Conservation (phyloP, 192 early-diverging fungal species). For the Neocallimastix lanati region DNA sequence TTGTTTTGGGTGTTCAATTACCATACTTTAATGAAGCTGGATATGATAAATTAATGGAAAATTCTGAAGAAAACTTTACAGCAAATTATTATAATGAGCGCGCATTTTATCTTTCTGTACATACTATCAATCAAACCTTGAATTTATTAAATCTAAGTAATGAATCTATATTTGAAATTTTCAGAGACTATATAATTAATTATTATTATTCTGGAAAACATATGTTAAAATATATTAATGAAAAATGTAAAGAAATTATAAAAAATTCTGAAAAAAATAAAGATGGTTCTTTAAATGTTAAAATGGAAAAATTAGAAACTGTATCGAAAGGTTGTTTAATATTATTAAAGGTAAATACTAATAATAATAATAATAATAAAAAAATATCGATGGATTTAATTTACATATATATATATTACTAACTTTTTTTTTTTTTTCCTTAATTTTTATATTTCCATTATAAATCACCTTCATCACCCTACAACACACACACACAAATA, state of each 20-base stretch:
- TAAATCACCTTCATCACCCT: no score
- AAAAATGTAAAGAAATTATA: neutral
- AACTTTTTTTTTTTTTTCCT: no score
- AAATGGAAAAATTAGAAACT: neutral
- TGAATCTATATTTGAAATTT: slow-evolving; percentile 12
- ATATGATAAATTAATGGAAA: slow-evolving; percentile 31
- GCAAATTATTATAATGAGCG: slow-evolving; percentile 36
- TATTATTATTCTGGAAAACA: slow-evolving; percentile 3
- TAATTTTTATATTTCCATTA: no score
- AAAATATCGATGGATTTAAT: no score
- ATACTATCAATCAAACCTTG: slow-evolving; percentile 9
- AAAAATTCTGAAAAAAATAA: slow-evolving; percentile 1
- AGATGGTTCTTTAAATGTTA: neutral
- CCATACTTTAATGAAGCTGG: slow-evolving; percentile 45
- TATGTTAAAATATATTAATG: neutral
- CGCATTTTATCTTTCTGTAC: slow-evolving; percentile 24
- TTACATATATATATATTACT: no score
- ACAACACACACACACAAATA: no score
- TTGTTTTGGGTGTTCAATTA: slow-evolving; percentile 21
- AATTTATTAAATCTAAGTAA: neutral
- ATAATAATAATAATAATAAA: no score
- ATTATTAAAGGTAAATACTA: slow-evolving; percentile 1
- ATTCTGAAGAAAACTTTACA: slow-evolving; percentile 19
- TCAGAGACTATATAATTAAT: slow-evolving; percentile 4
- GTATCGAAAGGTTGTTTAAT: slow-evolving; percentile 4